A percentile compares a stretch with the other conserved stretches of the same genome.
These are phyloP conservation scores for Planoprotostelium fungivorum DNA, from an alignment of 78 protist species.

Conservation along the genomic window DNA sequence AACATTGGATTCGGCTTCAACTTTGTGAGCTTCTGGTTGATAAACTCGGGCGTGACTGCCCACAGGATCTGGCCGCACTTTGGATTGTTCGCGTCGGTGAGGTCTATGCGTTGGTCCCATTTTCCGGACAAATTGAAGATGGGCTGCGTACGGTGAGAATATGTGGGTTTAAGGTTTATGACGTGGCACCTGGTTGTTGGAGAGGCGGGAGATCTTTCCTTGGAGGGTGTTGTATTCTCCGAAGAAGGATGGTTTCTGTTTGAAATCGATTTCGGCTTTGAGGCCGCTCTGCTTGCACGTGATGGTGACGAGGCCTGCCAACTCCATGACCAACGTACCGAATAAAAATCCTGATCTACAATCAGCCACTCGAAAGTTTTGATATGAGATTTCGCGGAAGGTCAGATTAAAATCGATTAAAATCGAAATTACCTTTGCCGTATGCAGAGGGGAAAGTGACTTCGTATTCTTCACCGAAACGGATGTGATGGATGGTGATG, in stretches of 20 bases:
- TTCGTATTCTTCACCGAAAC: constrained; percentile 58
- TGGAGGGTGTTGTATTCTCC: constrained; percentile 69
- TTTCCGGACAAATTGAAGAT: constrained; percentile 17
- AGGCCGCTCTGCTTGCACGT: constrained; percentile 56
- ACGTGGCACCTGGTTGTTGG: constrained; percentile 18
- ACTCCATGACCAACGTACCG: constrained; percentile 48
- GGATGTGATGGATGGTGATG: constrained; percentile 16
- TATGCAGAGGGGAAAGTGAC: constrained; percentile 69
- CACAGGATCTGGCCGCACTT: neutral
- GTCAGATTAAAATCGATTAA: neutral
- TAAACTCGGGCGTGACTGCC: neutral
- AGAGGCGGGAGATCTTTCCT: constrained; percentile 42
- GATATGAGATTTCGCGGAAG: neutral
- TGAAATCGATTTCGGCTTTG: constrained; percentile 65
- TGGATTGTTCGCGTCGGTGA: constrained; percentile 5
- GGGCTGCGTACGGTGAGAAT: neutral
- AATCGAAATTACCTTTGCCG: constrained; percentile 41
- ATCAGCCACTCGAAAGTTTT: too few relatives aligned
- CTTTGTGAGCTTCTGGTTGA: neutral
- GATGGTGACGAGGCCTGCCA: constrained; percentile 45
- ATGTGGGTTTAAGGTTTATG: neutral
- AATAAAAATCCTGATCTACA: constrained; percentile 49
- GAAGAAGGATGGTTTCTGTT: constrained; percentile 66
- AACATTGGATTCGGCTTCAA: neutral
- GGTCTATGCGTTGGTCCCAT: constrained; percentile 46